phyloP scores from a whole-genome alignment of 768 basidiomycete genomes.

The Suillus placidus region DNA sequence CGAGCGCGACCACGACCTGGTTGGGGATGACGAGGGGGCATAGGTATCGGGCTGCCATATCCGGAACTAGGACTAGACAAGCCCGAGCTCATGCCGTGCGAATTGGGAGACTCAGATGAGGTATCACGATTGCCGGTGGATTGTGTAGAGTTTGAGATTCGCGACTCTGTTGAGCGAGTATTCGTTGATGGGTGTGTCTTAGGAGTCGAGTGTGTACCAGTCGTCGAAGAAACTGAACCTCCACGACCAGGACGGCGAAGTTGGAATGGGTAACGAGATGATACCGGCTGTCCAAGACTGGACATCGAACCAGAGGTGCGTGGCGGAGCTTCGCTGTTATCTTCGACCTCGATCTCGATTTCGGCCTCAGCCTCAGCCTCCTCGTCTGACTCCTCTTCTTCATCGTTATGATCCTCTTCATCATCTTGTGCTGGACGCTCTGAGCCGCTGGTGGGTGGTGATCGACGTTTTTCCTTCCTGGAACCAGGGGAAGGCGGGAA shows the following conservation, averaged over 20 bases:
- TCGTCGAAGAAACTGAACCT: conserved; percentile 43
- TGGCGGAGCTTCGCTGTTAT: conserved; percentile 56
- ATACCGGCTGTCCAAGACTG: conserved; percentile 76
- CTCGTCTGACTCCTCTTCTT: conserved; percentile 47
- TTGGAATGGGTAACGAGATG: conserved; percentile 71
- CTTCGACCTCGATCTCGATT: conserved; percentile 37
- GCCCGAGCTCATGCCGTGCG: conserved; percentile 43
- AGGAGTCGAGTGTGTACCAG: conserved; percentile 43
- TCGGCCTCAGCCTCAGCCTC: conserved; percentile 41
- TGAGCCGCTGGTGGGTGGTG: conserved; percentile 31
- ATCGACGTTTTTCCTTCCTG: conserved; percentile 40
- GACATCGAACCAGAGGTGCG: conserved; percentile 84
- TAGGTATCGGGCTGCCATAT: conserved; percentile 43
- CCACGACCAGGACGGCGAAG: conserved; percentile 54
- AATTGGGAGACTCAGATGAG: conserved; percentile 61
- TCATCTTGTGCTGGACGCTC: conserved; percentile 33
- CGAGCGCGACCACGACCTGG: conserved; percentile 40
- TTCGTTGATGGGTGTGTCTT: conserved; percentile 40
- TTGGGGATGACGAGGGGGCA: conserved; percentile 51
- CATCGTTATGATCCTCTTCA: conserved; percentile 28
- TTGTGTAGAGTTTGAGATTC: conserved; percentile 48
- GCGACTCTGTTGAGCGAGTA: conserved; percentile 42
- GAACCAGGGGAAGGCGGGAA: conserved; percentile 70
- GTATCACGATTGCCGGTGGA: conserved; percentile 64
- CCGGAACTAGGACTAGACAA: conserved; percentile 41